Conservation (phyloP, 2,329 filamentous ascomycete species). For the Fusarium liriodendri region DNA sequence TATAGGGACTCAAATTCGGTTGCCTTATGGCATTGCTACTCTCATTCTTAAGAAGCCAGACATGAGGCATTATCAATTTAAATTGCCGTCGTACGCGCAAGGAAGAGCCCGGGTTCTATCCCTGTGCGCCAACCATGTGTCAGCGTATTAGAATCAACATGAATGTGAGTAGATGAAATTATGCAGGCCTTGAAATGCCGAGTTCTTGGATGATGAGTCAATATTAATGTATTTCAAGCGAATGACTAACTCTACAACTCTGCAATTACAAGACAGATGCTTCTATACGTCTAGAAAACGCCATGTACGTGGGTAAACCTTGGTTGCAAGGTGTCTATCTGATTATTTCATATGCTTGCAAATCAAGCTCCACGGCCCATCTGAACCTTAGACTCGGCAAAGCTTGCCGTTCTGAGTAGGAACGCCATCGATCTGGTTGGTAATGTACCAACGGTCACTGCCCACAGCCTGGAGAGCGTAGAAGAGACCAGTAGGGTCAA, state of each 20-base stretch:
- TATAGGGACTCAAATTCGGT: neutral
- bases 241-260: neutral
- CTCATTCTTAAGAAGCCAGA: neutral
- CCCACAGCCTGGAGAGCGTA: constrained; percentile 36
- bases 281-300: neutral
- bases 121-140: neutral
- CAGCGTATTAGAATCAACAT: neutral
- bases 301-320: neutral
- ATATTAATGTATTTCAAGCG: neutral
- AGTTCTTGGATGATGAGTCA: neutral
- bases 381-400: constrained; percentile 10
- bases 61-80: no score
- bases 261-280: neutral
- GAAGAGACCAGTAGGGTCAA: constrained; percentile 36
- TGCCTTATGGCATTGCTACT: neutral
- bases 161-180: neutral
- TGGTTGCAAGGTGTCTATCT: neutral
- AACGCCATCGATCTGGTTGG: constrained; percentile 29
- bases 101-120: neutral
- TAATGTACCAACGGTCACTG: constrained; percentile 38
- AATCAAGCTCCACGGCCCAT: neutral
- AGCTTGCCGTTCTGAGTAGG: constrained; percentile 40
- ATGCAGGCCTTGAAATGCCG: neutral
- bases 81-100: neutral
- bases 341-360: neutral